Evolutionary conservation across 768 basidiomycete species (phyloP), one percentile per base, ranked within the genome.

Genomic region (Boletus vermiculosoides): DNA sequence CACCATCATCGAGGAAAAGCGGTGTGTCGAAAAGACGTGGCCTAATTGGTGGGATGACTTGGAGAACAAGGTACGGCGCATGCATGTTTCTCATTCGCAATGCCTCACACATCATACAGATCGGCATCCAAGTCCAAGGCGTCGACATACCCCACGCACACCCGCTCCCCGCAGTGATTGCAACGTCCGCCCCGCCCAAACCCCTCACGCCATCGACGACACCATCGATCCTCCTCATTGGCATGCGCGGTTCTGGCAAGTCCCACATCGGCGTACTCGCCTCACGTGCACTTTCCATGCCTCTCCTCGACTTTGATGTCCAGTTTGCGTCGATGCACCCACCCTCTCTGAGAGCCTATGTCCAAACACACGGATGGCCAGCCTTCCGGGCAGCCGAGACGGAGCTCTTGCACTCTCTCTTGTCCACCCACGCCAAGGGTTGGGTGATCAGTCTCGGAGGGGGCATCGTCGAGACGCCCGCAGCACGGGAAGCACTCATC

Each of bases 41-140:
- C 97, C 97, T 0, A 95, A 94, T 69, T 99, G 95, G 93, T 99
- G 96, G 95, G 97, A 98, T 68, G 97, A 98, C 72, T 79, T 99
- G 25, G 84, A 92, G 69, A 94, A 92, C 77, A 97, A 97, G 84
- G 92, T 91, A 50, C 3, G 77, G 44, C 20, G 16, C 37, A 41
- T n/a, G 11, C 5, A 31, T 23, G 6, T 13, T 16, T 13, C n/a
- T 46, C 46, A 2, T 33, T 22, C 13, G 15, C 45, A 16, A 2
- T 33, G 5, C 6, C 55, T 55, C 15, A 63, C 41, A 6, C 30
- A 23, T 28, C 36, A 2, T 34, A 41, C 63, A 96, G 94, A 94
- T 98, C 52, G 96, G 96, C 12, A 80, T 98, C 57, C 78, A 84
- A 47, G 88, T 94, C 31, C 84, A 88, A 66, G 97, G 96, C 20